Evolutionary conservation across 2,329 filamentous ascomycete genomes (phyloP).

Genomic region (Esteya vermicola): DNA sequence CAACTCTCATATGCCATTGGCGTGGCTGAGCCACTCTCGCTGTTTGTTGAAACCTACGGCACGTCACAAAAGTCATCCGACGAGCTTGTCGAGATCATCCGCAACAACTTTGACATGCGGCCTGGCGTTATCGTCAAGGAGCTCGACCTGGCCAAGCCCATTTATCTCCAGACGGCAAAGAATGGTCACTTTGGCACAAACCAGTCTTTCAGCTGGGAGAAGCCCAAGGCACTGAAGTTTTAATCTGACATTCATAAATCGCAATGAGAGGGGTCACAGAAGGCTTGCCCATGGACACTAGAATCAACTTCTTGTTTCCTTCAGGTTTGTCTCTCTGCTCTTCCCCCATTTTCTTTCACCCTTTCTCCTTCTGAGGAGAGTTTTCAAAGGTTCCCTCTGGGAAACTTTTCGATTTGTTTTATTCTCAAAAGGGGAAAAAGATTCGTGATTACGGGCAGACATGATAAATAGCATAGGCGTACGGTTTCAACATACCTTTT

Average conservation of each 20-base stretch:
- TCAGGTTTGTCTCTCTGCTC: too few species aligned
- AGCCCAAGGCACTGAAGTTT: slow-evolving; percentile 88
- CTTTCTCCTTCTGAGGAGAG: neutral
- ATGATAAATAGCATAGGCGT: slow-evolving; percentile 12
- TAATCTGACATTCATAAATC: slow-evolving; percentile 33
- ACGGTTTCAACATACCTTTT: slow-evolving; percentile 14
- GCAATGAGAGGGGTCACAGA: neutral
- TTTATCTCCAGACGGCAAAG: slow-evolving; percentile 98
- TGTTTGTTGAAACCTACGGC: slow-evolving; percentile 96
- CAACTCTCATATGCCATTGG: slow-evolving; percentile 99
- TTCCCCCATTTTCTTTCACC: neutral
- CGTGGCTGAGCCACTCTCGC: slow-evolving; percentile 92
- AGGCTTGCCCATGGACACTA: neutral
- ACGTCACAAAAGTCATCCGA: slow-evolving; percentile 81
- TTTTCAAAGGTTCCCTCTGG: too few species aligned
- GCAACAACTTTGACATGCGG: slow-evolving; percentile 91
- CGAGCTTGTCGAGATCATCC: slow-evolving; percentile 90
- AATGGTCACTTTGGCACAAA: slow-evolving; percentile 98
- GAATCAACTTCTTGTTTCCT: slow-evolving; percentile 11
- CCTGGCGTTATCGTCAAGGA: slow-evolving; percentile 98
- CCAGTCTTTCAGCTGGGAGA: slow-evolving; percentile 96
- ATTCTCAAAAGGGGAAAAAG: slow-evolving; percentile 3
- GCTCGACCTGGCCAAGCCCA: slow-evolving; percentile 86
- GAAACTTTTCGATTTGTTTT: neutral
- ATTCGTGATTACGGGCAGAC: slow-evolving; percentile 8